These are phyloP conservation scores for Syzygium syzygioides DNA, from an alignment of 441 rosid species.

Conservation along the genomic window DNA sequence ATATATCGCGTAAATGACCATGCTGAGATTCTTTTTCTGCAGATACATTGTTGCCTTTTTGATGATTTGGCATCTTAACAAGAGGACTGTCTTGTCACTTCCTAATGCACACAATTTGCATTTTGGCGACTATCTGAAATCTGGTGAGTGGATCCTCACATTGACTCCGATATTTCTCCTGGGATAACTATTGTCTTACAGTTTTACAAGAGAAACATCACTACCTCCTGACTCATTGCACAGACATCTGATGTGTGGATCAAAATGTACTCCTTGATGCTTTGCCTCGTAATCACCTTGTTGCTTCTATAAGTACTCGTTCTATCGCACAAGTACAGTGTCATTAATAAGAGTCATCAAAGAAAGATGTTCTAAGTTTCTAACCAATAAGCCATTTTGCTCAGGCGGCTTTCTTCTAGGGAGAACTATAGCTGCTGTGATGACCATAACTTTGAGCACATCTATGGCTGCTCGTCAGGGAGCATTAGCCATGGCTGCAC, in stretches of 20 bases:
- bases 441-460: slow-evolving; percentile 80
- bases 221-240: background rate
- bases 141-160: slow-evolving; percentile 40
- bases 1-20: background rate
- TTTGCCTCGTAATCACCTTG: background rate
- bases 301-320: background rate
- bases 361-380: background rate
- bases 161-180: background rate
- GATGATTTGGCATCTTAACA: slow-evolving; percentile 62
- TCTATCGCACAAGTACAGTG: background rate
- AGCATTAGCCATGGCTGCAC: slow-evolving; percentile 87
- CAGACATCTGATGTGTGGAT: background rate
- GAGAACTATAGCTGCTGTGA: slow-evolving; percentile 78
- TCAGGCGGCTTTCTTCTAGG: slow-evolving; percentile 94
- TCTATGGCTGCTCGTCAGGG: slow-evolving; percentile 99
- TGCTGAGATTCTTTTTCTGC: slow-evolving; percentile 10
- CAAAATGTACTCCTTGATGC: background rate
- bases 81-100: slow-evolving; percentile 71
- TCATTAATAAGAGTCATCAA: background rate
- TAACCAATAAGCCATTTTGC: background rate
- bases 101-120: slow-evolving; percentile 64
- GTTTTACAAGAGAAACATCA: background rate
- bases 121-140: slow-evolving; percentile 80
- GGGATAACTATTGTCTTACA: background rate
- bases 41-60: slow-evolving; percentile 65